Conservation (phyloP, 1,284 basidiomycete species). For the Mycosarcoma maydis region DNA sequence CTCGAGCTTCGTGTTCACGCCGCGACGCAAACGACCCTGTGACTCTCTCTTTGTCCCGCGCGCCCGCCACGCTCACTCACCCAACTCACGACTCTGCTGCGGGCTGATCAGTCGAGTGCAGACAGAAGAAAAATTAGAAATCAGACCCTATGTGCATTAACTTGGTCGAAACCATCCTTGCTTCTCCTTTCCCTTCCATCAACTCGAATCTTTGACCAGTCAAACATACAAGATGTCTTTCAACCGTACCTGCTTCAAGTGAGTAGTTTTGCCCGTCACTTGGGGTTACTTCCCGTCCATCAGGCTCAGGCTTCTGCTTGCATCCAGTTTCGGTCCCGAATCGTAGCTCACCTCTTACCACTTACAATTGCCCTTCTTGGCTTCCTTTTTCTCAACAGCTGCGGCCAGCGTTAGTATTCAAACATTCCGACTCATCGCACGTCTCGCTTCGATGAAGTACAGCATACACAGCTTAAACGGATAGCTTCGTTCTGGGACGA, state of each 20-base stretch:
- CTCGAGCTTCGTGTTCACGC: no score
- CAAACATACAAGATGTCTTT: conserved; percentile 45
- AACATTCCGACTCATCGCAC: conserved; percentile 1
- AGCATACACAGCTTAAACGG: no score
- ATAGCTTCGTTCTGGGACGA: no score
- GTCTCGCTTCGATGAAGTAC: conserved; percentile 5
- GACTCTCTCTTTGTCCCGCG: no score
- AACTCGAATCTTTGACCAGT: background rate
- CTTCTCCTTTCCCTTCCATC: conserved; percentile 7
- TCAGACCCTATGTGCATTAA: conserved; percentile 25
- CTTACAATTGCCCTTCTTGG: background rate
- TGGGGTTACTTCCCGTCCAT: no score
- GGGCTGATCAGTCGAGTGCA: background rate
- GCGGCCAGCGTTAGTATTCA: conserved; percentile 55
- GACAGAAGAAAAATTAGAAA: background rate
- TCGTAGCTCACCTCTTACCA: conserved; percentile 4
- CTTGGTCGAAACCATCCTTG: background rate
- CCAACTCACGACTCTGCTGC: no score
- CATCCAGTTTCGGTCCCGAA: background rate
- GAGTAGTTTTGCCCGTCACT: no score
- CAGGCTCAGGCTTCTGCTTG: no score
- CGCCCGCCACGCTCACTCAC: conserved; percentile 14
- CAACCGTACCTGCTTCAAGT: conserved; percentile 58
- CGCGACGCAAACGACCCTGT: no score
- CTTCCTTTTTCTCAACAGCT: conserved; percentile 29